Evolutionary conservation across 257 asterid species (phyloP).

Genomic region (Avicennia marina): DNA sequence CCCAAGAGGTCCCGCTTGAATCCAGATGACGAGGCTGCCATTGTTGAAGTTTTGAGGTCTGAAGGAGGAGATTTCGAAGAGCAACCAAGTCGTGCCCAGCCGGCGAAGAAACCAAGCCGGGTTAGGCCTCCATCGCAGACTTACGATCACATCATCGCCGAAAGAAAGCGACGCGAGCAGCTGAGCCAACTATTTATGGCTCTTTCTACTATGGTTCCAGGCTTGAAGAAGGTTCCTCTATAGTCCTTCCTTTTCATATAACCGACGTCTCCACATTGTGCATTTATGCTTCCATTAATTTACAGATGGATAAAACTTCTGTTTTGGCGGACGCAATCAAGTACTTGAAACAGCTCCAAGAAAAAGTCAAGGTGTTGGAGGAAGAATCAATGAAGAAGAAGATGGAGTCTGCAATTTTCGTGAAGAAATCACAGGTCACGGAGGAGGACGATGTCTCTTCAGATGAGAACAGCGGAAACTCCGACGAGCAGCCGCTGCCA

Average conservation of each 20-base stretch:
- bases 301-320: constrained; percentile 39
- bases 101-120: constrained; percentile 16
- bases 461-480: constrained; percentile 15
- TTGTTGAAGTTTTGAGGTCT: neutral
- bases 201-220: constrained; percentile 42
- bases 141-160: constrained; percentile 36
- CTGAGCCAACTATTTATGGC: constrained; percentile 32
- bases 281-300: neutral
- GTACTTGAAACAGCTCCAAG: constrained; percentile 33
- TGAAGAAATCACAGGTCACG: constrained; percentile 15
- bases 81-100: neutral
- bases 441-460: constrained; percentile 26
- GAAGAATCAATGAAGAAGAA: constrained; percentile 18
- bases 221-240: constrained; percentile 33
- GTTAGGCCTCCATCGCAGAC: constrained; percentile 30
- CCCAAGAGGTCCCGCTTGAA: neutral
- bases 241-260: neutral
- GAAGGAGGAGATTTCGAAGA: neutral
- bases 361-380: constrained; percentile 26
- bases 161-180: constrained; percentile 38
- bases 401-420: constrained; percentile 22
- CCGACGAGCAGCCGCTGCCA: constrained; percentile 5
- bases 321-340: constrained; percentile 32
- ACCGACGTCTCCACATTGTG: no score
- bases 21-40: constrained; percentile 13